phyloP scores from a whole-genome alignment of 176 grass and related monocot genomes.

The Elaeis guineensis region DNA sequence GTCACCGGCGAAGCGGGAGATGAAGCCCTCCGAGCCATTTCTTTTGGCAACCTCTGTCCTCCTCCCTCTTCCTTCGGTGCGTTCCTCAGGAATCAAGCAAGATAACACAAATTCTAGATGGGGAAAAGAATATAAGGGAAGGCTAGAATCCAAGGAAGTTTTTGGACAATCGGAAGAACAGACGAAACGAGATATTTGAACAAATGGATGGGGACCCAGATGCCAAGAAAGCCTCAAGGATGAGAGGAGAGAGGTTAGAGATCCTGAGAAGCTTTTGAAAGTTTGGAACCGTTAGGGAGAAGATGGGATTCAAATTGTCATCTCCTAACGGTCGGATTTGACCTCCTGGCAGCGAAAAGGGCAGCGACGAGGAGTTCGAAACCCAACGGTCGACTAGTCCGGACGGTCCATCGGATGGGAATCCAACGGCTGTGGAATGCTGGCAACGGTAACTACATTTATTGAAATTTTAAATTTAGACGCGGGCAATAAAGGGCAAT shows the following conservation, averaged over 20 bases:
- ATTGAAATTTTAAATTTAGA: not conserved
- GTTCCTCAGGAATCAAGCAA: not conserved
- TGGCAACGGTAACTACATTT: slow-evolving; percentile 27
- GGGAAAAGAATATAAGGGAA: too few relatives aligned
- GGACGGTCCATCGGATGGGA: not conserved
- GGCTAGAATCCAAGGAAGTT: not conserved
- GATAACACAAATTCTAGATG: not conserved
- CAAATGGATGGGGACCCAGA: not conserved
- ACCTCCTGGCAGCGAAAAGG: slow-evolving; percentile 8
- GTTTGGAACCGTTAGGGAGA: not conserved
- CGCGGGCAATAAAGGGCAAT: too few relatives aligned
- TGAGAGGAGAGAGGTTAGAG: not conserved
- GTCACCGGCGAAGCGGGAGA: slow-evolving; percentile 36
- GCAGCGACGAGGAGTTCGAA: slow-evolving; percentile 9
- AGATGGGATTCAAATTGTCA: not conserved
- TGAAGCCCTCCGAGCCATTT: slow-evolving; percentile 24
- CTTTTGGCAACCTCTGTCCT: not conserved
- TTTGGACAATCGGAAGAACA: not conserved
- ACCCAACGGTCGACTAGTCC: slow-evolving; percentile 14
- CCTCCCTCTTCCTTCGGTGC: not conserved
- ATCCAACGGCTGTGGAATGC: not conserved
- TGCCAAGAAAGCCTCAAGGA: not conserved
- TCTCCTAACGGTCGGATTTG: slow-evolving; percentile 35
- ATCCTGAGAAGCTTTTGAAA: slow-evolving; percentile 1
- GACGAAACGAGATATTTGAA: slow-evolving; percentile 1